Percentiles rank a stretch among this genome's conserved stretches.
Conservation (phyloP, 805 yeast genomes). For the Martiniozyma abietophila region DNA sequence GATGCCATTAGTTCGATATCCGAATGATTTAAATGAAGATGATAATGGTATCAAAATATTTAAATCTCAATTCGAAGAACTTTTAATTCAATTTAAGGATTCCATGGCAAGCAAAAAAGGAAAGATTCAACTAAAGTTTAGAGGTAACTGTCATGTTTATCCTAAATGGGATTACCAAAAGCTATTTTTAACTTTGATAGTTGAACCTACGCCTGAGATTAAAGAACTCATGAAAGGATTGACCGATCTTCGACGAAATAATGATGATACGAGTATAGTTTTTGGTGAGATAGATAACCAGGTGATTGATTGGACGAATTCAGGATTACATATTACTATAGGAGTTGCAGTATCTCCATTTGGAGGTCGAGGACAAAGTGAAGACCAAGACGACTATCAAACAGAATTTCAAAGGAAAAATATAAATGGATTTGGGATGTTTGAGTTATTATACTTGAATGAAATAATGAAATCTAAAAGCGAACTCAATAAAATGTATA, state of each 20-base stretch:
- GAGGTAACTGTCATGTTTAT: conserved; percentile 1
- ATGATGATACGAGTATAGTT: conserved; percentile 13
- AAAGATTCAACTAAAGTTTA: conserved; percentile 2
- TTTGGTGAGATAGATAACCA: conserved; percentile 14
- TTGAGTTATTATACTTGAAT: conserved; percentile 20
- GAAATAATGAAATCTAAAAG: conserved; percentile 18
- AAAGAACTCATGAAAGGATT: conserved; percentile 1
- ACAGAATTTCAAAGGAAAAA: neutral
- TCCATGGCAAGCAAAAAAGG: neutral
- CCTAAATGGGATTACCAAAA: conserved; percentile 8
- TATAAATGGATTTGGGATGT: conserved; percentile 17
- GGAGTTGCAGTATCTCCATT: conserved; percentile 9
- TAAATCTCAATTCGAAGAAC: too few relatives aligned
- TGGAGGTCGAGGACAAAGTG: too few relatives aligned
- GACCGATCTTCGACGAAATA: conserved; percentile 1
- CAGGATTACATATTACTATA: conserved; percentile 15
- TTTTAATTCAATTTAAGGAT: conserved; percentile 3
- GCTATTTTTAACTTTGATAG: conserved; percentile 4
- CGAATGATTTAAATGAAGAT: too few relatives aligned
- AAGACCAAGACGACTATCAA: too few relatives aligned
- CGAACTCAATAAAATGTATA: too few relatives aligned
- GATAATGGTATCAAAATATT: too few relatives aligned
- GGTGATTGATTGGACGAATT: conserved; percentile 10
- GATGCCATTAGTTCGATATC: conserved; percentile 20
- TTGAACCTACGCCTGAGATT: conserved; percentile 1